A percentile compares a stretch with the other conserved stretches of the same genome.
These are phyloP conservation scores for Bruguiera parviflora DNA, from an alignment of 345 rosid genomes.

Conservation along the genomic window DNA sequence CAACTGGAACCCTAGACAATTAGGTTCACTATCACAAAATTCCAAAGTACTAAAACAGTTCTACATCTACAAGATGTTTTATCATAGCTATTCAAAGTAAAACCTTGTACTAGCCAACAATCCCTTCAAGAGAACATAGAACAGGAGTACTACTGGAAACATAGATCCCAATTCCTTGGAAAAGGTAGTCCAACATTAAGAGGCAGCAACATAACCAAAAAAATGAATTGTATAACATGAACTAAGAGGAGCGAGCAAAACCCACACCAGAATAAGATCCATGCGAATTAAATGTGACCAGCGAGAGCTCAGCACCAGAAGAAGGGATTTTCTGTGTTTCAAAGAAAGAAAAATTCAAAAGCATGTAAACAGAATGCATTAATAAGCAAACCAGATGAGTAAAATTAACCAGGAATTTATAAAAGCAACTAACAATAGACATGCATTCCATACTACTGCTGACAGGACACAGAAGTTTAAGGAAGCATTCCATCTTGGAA, in stretches of 20 bases:
- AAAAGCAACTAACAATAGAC: neutral
- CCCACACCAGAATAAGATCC: constrained; percentile 52
- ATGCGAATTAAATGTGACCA: constrained; percentile 78
- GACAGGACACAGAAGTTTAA: neutral
- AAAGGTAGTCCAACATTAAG: neutral
- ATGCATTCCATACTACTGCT: neutral
- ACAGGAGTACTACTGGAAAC: neutral
- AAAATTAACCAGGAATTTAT: neutral
- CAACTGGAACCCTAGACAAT: neutral
- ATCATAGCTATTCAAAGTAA: neutral
- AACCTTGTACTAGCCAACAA: neutral
- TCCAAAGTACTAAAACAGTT: neutral
- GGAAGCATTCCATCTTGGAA: neutral
- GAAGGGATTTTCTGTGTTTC: constrained; percentile 55
- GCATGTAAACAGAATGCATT: neutral
- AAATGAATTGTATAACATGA: neutral
- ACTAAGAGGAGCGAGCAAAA: constrained; percentile 6
- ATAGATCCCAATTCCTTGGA: neutral
- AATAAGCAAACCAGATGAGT: no score
- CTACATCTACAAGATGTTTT: constrained; percentile 1
- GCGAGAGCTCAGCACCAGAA: constrained; percentile 58
- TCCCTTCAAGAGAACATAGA: neutral
- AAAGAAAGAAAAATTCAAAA: constrained; percentile 5
- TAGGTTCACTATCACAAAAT: neutral
- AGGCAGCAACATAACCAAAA: neutral